Percentiles rank a stretch among this genome's conserved stretches.
These are phyloP conservation scores for Fragaria iinumae DNA, from an alignment of 306 rosid species.

Conservation along the genomic window DNA sequence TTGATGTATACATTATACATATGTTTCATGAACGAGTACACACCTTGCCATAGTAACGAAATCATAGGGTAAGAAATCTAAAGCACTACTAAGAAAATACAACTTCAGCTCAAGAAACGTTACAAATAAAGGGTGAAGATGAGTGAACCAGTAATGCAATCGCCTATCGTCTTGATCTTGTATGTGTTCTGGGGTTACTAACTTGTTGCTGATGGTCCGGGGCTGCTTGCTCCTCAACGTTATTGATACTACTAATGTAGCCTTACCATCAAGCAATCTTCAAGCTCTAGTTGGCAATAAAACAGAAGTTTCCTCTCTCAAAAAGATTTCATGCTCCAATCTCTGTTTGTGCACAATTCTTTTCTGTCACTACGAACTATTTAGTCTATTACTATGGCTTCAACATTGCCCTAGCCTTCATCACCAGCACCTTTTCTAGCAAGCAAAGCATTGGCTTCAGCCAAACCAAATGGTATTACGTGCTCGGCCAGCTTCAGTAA, in stretches of 20 bases:
- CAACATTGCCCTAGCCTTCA: constrained; percentile 36
- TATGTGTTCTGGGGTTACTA: not conserved
- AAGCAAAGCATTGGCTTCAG: constrained; percentile 27
- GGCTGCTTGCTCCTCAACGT: not conserved
- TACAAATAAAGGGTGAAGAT: not conserved
- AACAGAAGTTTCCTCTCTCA: not conserved
- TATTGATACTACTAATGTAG: not conserved
- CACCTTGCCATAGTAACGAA: not conserved
- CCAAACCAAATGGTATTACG: not conserved
- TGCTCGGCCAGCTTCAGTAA: constrained; percentile 27
- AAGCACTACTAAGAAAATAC: not conserved
- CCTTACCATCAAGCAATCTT: not conserved
- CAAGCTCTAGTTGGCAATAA: not conserved
- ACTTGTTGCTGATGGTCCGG: constrained; percentile 1
- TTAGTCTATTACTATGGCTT: constrained; percentile 42
- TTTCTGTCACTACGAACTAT: not conserved
- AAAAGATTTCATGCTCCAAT: not conserved
- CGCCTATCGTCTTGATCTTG: constrained; percentile 1
- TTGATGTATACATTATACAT: too few relatives aligned
- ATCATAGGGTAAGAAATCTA: not conserved
- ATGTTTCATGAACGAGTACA: not conserved
- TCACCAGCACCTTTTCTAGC: constrained; percentile 30
- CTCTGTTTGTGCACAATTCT: too few relatives aligned
- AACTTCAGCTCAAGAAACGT: not conserved
- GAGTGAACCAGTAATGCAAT: not conserved